Conservation (phyloP, 495 filamentous ascomycete species). For the Glarea lozoyensis region DNA sequence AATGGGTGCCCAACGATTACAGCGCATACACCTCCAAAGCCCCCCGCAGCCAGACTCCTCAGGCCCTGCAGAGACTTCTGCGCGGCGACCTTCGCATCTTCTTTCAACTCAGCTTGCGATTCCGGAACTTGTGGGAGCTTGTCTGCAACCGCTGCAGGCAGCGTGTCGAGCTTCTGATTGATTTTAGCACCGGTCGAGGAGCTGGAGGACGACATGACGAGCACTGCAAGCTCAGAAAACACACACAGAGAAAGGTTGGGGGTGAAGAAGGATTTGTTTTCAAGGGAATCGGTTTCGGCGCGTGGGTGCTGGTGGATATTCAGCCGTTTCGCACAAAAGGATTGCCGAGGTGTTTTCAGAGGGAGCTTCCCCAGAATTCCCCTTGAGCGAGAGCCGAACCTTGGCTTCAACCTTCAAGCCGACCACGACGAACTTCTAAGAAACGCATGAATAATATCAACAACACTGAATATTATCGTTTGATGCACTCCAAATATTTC, state of each 20-base stretch:
- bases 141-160: conserved; percentile 30
- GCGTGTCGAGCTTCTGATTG: conserved; percentile 18
- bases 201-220: conserved; percentile 23
- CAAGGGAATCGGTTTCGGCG: neutral
- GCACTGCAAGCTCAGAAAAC: neutral
- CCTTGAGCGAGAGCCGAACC: no score
- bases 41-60: conserved; percentile 80
- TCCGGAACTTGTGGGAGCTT: conserved; percentile 44
- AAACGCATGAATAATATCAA: conserved; percentile 5
- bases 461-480: neutral
- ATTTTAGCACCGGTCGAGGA: conserved; percentile 28
- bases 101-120: conserved; percentile 40
- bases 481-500: no score
- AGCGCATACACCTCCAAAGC: conserved; percentile 87
- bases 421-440: neutral
- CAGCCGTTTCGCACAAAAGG: conserved; percentile 2
- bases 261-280: neutral
- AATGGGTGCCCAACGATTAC: conserved; percentile 94
- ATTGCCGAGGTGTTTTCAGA: conserved; percentile 8
- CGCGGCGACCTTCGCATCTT: conserved; percentile 36
- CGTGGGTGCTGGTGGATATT: neutral
- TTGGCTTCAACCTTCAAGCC: conserved; percentile 1
- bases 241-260: conserved; percentile 1
- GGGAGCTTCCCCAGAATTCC: neutral
- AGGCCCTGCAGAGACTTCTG: conserved; percentile 37